Evolutionary conservation across 306 rosid species (phyloP).

Genomic region (Quercus parvula): DNA sequence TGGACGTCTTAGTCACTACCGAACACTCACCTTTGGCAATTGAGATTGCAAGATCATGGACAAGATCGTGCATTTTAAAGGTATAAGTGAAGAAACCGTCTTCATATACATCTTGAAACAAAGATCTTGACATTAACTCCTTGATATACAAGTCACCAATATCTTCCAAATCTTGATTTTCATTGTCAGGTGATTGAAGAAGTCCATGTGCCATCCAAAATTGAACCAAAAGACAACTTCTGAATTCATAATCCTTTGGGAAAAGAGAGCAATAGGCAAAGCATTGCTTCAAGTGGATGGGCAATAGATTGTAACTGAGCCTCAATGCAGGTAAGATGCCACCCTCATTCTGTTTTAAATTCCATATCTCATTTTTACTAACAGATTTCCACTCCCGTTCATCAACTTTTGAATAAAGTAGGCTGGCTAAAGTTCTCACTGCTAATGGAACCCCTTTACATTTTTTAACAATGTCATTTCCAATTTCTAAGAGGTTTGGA

Average conservation of each 20-base stretch:
- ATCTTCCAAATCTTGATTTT: not conserved
- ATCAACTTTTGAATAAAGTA: not conserved
- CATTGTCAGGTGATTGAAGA: constrained; percentile 3
- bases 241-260: not conserved
- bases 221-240: fast-evolving
- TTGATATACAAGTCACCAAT: constrained; percentile 11
- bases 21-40: too few species aligned
- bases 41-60: too few species aligned
- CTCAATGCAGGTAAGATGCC: too few species aligned
- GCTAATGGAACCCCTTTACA: constrained; percentile 37
- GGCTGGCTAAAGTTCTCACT: constrained; percentile 26
- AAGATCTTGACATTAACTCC: constrained; percentile 26
- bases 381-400: not conserved
- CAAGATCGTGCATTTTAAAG: too few species aligned
- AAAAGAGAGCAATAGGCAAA: constrained; percentile 27
- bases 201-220: constrained; percentile 37
- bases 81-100: fast-evolving
- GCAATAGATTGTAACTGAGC: not conserved
- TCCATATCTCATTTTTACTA: too few species aligned
- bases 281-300: constrained; percentile 27
- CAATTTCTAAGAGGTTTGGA: constrained; percentile 17
- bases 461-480: constrained; percentile 18
- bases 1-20: too few species aligned
- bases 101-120: constrained; percentile 4
- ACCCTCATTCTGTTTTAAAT: too few species aligned